These are phyloP conservation scores for Botryotinia convoluta DNA, from an alignment of 2,329 filamentous ascomycete genomes.

Conservation along the genomic window DNA sequence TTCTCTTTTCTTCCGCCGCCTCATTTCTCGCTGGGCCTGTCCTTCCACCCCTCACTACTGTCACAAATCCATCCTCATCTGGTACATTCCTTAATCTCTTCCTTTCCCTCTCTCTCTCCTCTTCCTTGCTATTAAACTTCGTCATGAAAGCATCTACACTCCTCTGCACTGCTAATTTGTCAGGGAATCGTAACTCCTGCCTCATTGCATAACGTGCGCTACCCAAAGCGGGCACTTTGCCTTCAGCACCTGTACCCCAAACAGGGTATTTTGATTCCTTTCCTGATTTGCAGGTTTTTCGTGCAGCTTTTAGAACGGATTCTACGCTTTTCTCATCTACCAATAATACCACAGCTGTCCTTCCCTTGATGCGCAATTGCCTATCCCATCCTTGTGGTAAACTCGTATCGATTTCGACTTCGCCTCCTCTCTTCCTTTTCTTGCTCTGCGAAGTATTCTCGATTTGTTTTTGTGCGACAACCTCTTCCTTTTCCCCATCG, in stretches of 20 bases:
- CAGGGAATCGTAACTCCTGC: constrained; percentile 68
- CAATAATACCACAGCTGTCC: constrained; percentile 77
- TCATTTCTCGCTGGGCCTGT: constrained; percentile 71
- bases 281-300: constrained; percentile 56
- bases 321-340: constrained; percentile 80
- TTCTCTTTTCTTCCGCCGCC: constrained; percentile 61
- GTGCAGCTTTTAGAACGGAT: constrained; percentile 70
- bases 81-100: constrained; percentile 71
- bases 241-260: constrained; percentile 66
- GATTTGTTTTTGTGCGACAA: constrained; percentile 25
- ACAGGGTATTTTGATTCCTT: constrained; percentile 57
- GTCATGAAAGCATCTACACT: constrained; percentile 84
- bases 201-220: constrained; percentile 61
- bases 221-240: constrained; percentile 49
- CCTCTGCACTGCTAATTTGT: constrained; percentile 62
- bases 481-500: constrained; percentile 54
- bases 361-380: constrained; percentile 67
- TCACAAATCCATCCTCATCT: constrained; percentile 94
- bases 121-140: constrained; percentile 71
- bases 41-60: constrained; percentile 76
- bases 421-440: constrained; percentile 49
- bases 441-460: constrained; percentile 41
- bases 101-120: constrained; percentile 58
- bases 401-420: constrained; percentile 59
- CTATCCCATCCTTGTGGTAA: constrained; percentile 74